Base-by-base conservation (phyloP, 1,284 basidiomycete genomes). In the Volvariella surrecta region DNA sequence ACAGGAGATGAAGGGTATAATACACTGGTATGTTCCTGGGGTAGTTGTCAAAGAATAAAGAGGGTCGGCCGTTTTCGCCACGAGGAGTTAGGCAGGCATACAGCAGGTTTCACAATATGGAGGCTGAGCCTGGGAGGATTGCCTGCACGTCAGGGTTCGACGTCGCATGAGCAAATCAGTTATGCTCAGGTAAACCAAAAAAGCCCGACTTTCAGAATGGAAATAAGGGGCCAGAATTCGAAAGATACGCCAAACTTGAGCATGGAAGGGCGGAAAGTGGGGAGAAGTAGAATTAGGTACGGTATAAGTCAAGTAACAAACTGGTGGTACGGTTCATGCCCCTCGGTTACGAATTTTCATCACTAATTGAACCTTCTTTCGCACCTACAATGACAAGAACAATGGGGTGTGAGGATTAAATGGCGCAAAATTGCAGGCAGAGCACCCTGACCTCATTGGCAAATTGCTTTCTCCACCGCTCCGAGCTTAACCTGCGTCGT, bases 381-480 rank as follows among this genome's bases (percentile, higher is more conserved):
- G 71, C 46, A 86, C 80, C 82, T 86, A 54, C 47, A 48, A 49
- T 48, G 46, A 32, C 52, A 43, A 54, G 50, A 35, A 48, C 24
- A 38, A 47, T 35, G 38, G 22, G 18, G 19, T 39, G 44, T 40
- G 50, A 28, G 24, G 24, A 28, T 40, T 32, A 19, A 37, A 38
- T 24, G 39, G 40, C 47, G 16, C n/a, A 20, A 46, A 44, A 31
- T 6, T n/a, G 15, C 20, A 48, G 40, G 32, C 49, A 45, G 65
- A 71, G 48, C 60, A 28, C 6, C 11, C 24, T 28, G 24, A 81
- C 82, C 70, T 82, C 76, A 56, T 81, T 66, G 39, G 81, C 77
- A 60, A 85, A 86, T 47, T 70, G 71, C 53, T 69, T 73, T 54
- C 81, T 70, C 78, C 81, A 83, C 46, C 81, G 69, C 54, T 79